phyloP scores from a whole-genome alignment of 208 protist species.

The Crithidia sp. region DNA sequence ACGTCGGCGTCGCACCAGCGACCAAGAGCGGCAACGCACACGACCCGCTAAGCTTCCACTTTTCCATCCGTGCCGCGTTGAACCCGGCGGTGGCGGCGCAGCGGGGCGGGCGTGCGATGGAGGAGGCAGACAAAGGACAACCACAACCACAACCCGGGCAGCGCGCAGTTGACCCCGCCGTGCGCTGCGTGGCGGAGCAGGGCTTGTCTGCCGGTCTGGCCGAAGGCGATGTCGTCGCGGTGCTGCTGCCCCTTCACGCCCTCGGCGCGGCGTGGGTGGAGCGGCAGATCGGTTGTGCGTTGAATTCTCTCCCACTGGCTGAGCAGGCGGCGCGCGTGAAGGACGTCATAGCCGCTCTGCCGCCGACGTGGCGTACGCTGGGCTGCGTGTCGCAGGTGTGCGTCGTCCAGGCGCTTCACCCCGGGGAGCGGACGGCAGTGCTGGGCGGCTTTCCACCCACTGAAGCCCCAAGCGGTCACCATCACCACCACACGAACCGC shows the following conservation, averaged over 20 bases:
- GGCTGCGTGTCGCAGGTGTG: conserved; percentile 75
- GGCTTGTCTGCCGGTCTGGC: conserved; percentile 38
- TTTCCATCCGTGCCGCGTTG: conserved; percentile 3
- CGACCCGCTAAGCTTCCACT: conserved; percentile 8
- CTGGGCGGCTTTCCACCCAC: conserved; percentile 37
- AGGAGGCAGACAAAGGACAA: not conserved
- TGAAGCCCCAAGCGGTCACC: conserved; percentile 6
- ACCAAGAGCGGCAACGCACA: conserved; percentile 1
- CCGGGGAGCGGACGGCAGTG: conserved; percentile 33
- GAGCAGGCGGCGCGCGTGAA: conserved; percentile 17
- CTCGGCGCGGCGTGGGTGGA: conserved; percentile 39
- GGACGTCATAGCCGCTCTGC: conserved; percentile 26
- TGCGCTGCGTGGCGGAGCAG: conserved; percentile 10
- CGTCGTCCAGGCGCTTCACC: conserved; percentile 44
- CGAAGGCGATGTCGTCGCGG: conserved; percentile 66
- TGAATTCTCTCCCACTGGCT: not conserved
- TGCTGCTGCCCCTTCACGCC: conserved; percentile 62
- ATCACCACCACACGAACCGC: not conserved
- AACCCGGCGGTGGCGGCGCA: not conserved
- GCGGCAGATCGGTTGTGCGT: conserved; percentile 10
- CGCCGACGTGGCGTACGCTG: conserved; percentile 48
- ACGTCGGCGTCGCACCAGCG: not conserved
- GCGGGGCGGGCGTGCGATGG: not conserved
- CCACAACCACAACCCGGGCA: not conserved
- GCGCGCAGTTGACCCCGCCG: not conserved